Percentiles rank a stretch among this genome's conserved stretches.
Evolutionary conservation across 208 protist species (phyloP).

Genomic region (Wallacemonas rigidus): DNA sequence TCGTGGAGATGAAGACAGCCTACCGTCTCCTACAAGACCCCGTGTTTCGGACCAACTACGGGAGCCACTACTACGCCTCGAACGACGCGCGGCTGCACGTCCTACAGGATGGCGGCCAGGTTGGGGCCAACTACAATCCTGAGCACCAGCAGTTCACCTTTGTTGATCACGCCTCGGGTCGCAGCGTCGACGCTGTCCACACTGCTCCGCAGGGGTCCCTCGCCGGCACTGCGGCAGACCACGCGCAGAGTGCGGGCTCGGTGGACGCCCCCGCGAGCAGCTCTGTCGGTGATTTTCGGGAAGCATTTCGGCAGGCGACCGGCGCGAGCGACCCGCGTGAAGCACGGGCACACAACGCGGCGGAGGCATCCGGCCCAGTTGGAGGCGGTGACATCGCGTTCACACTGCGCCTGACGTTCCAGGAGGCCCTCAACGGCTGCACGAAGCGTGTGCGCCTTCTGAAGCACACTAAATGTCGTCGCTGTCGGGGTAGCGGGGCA

Average conservation of each 20-base stretch:
- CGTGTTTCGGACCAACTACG: slow-evolving; percentile 63
- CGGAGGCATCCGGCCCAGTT: slow-evolving; percentile 37
- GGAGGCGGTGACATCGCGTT: slow-evolving; percentile 65
- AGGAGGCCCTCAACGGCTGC: slow-evolving; percentile 72
- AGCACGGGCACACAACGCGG: slow-evolving; percentile 39
- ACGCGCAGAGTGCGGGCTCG: not conserved
- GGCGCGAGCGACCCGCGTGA: slow-evolving; percentile 20
- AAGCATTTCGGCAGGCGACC: slow-evolving; percentile 49
- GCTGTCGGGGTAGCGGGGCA: slow-evolving; percentile 54
- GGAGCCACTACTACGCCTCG: slow-evolving; percentile 64
- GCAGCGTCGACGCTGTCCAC: not conserved
- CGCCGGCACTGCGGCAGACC: not conserved
- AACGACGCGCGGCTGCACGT: slow-evolving; percentile 81
- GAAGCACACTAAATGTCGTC: slow-evolving; percentile 46
- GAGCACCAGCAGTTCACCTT: slow-evolving; percentile 76
- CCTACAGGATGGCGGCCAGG: slow-evolving; percentile 67
- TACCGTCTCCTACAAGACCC: slow-evolving; percentile 59
- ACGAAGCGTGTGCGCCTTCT: slow-evolving; percentile 43
- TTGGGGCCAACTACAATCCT: slow-evolving; percentile 80
- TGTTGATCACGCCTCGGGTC: slow-evolving; percentile 59
- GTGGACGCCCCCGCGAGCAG: not conserved
- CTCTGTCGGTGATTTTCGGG: slow-evolving; percentile 48
- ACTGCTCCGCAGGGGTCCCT: not conserved
- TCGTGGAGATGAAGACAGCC: slow-evolving; percentile 57
- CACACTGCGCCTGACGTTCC: slow-evolving; percentile 66